phyloP scores from a whole-genome alignment of 352 stramenopile genomes.

The Globisporangium splendens region DNA sequence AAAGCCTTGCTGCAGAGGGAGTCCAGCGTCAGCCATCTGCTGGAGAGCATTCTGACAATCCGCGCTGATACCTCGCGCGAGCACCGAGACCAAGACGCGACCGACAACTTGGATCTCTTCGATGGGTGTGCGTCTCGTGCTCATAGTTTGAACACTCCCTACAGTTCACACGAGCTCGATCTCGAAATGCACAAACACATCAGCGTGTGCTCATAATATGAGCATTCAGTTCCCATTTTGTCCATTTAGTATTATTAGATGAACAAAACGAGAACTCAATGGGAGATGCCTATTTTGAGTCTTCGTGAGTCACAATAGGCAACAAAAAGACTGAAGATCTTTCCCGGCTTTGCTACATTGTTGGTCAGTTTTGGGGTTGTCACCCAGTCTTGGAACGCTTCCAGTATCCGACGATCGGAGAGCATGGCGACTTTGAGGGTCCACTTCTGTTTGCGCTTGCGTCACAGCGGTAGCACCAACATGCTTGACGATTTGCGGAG shows the following conservation, averaged over 20 bases:
- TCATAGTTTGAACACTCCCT: not conserved
- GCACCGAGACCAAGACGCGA: not conserved
- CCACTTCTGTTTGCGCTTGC: no score
- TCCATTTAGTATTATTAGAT: no score
- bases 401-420: no score
- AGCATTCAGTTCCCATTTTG: no score
- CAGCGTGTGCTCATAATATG: no score
- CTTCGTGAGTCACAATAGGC: not conserved
- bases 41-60: constrained; percentile 4
- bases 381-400: no score
- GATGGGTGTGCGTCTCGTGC: not conserved
- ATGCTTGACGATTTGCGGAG: no score
- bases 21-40: constrained; percentile 2
- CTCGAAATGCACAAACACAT: not conserved
- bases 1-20: not conserved
- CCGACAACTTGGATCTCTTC: not conserved
- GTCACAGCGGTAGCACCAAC: no score
- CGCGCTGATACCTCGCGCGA: not conserved
- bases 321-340: no score
- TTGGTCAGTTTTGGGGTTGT: no score
- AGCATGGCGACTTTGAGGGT: no score
- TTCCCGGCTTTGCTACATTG: no score
- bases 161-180: not conserved
- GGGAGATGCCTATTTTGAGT: not conserved
- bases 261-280: not conserved